phyloP scores from a whole-genome alignment of 139 green algal genomes.

The Closterium sp. region DNA sequence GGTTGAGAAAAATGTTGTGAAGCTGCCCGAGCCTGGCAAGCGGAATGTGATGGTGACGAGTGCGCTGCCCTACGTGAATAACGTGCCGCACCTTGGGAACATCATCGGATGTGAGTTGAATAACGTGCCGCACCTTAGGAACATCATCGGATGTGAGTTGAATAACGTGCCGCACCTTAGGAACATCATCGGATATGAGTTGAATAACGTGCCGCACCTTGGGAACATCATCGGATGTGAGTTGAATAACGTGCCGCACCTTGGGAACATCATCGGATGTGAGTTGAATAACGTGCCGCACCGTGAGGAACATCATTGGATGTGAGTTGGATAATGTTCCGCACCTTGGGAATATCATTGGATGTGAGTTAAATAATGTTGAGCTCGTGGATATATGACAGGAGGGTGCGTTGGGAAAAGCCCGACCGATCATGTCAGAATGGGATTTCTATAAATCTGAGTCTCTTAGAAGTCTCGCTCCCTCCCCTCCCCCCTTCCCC shows the following conservation, averaged over 20 bases:
- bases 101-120: conserved; percentile 86
- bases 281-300: background rate
- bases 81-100: conserved; percentile 97
- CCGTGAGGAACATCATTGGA: too few relatives aligned
- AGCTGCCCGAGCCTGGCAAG: conserved; percentile 47
- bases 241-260: background rate
- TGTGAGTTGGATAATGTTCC: too few relatives aligned
- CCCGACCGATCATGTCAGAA: too few relatives aligned
- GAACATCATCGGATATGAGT: conserved; percentile 93
- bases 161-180: conserved; percentile 58
- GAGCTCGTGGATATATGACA: too few relatives aligned
- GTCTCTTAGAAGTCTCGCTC: too few relatives aligned
- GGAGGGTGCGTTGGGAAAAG: too few relatives aligned
- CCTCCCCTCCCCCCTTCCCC: too few relatives aligned
- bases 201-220: conserved; percentile 95
- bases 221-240: conserved; percentile 96
- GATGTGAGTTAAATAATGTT: too few relatives aligned
- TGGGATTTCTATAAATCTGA: too few relatives aligned
- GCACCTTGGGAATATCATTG: too few relatives aligned
- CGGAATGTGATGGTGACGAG: conserved; percentile 82
- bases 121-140: conserved; percentile 92
- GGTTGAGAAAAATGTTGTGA: background rate
- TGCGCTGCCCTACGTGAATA: conserved; percentile 98
- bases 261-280: conserved; percentile 98
- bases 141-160: conserved; percentile 89